Base-by-base conservation (phyloP, 306 rosid genomes). In the Urtica urens region DNA sequence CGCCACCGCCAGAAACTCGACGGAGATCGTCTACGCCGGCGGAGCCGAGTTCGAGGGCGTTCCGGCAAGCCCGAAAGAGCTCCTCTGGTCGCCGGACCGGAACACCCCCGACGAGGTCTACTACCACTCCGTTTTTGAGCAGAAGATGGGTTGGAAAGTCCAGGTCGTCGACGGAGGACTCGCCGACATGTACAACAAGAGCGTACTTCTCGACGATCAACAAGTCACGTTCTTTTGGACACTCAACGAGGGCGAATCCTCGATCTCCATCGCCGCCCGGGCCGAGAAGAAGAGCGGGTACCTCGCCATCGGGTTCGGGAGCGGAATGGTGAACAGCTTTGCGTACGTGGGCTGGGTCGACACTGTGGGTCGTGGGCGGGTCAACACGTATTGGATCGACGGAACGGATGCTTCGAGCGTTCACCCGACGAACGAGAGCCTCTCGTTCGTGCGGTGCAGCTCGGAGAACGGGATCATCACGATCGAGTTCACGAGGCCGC, bases 131-230 rank as follows among this genome's bases (percentile, higher is more conserved):
- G 22, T 81, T 43, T 88, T 30, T 51, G 76, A 74, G 34, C 70
- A 51, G 80, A 88, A 88, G 66, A 88, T 88, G 96, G 96, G 94
- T 47, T 88, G 87, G 86, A 83, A 23, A 69, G 93, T 88, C 15
- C 71, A 83, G 80, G 93, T 88, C 41, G 95, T 88, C 56, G 95
- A 88, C 57, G 96, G 95, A 39, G 95, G 96, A 69, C 70, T 88
- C 15, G 62, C 96, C 2, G 94, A 88, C 60, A 88, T 88, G 96
- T 88, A 80, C 58, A 78, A 78, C 55, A 88, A 65, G 76, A 88
- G 93, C 72, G 96, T 81, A 60, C 19, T 76, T 57, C 67, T 88
- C 67, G 96, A 88, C 62, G 96, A 88, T 70, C 94, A 88, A 51
- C 96, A 83, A 72, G 90, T 83, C 66, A 70, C 93, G 8, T 78